Evolutionary conservation across 495 filamentous ascomycete species (phyloP).

Genomic region (Penicillium salamii): DNA sequence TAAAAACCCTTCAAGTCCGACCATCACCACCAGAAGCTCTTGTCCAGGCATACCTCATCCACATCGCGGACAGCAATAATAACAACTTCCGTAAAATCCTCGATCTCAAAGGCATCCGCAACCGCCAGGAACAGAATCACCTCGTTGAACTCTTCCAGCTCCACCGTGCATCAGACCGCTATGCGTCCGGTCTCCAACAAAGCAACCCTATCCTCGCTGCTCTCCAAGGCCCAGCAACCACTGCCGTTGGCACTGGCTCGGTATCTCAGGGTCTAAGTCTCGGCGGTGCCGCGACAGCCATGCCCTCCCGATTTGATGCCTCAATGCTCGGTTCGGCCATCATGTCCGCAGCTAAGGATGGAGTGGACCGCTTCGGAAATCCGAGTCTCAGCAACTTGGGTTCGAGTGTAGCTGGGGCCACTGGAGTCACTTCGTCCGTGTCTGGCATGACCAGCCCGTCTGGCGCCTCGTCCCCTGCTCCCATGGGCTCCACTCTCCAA

Average conservation of each 20-base stretch:
- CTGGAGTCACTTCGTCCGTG: slow-evolving; percentile 13
- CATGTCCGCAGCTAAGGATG: slow-evolving; percentile 85
- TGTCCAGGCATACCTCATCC: slow-evolving; percentile 93
- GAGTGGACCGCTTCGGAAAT: slow-evolving; percentile 81
- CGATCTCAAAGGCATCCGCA: slow-evolving; percentile 83
- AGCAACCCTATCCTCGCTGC: slow-evolving; percentile 43
- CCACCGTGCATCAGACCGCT: slow-evolving; percentile 62
- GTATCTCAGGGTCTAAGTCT: slow-evolving; percentile 41
- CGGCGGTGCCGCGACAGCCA: slow-evolving; percentile 39
- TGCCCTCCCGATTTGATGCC: slow-evolving; percentile 68
- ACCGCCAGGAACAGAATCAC: slow-evolving; percentile 72
- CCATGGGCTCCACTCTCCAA: slow-evolving; percentile 12
- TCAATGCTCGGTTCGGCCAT: slow-evolving; percentile 64
- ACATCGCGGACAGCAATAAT: slow-evolving; percentile 86
- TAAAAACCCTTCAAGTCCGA: slow-evolving; percentile 95
- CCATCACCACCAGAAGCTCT: slow-evolving; percentile 88
- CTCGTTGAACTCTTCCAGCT: slow-evolving; percentile 88
- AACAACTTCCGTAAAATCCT: slow-evolving; percentile 96
- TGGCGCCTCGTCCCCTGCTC: slow-evolving; percentile 18
- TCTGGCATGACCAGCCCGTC: slow-evolving; percentile 16
- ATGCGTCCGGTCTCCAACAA: slow-evolving; percentile 42
- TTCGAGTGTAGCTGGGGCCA: slow-evolving; percentile 29
- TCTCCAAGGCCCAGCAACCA: slow-evolving; percentile 38
- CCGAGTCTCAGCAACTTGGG: slow-evolving; percentile 32
- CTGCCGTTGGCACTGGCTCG: slow-evolving; percentile 37